phyloP scores from a whole-genome alignment of 2,329 filamentous ascomycete species.

The Fusarium dimerum region DNA sequence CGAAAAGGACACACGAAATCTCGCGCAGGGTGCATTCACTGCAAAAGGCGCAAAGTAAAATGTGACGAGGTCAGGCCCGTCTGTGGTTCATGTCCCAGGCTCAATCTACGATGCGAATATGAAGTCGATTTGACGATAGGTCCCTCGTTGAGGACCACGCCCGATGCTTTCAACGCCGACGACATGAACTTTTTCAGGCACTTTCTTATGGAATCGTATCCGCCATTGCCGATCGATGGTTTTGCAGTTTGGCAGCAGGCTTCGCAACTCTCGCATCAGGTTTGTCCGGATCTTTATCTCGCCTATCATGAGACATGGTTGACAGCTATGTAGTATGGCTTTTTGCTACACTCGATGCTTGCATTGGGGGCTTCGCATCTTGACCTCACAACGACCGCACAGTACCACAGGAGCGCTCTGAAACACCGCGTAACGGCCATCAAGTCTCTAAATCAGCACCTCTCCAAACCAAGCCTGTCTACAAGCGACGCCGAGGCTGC shows the following conservation, averaged over 20 bases:
- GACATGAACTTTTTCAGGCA: constrained; percentile 56
- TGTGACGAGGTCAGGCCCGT: constrained; percentile 39
- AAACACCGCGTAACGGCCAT: constrained; percentile 41
- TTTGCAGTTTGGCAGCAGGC: constrained; percentile 39
- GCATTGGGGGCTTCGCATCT: constrained; percentile 43
- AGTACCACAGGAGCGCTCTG: constrained; percentile 32
- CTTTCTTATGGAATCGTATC: constrained; percentile 49
- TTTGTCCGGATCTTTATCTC: constrained; percentile 8
- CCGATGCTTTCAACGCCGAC: constrained; percentile 38
- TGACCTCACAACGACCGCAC: constrained; percentile 23
- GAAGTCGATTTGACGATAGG: constrained; percentile 4
- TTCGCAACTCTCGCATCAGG: constrained; percentile 39
- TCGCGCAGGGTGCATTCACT: constrained; percentile 34
- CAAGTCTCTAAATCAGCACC: constrained; percentile 35
- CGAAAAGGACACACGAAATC: constrained; percentile 39
- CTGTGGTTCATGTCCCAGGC: constrained; percentile 38
- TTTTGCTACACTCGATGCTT: constrained; percentile 44
- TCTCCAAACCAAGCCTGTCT: constrained; percentile 31
- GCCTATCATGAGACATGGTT: constrained; percentile 9
- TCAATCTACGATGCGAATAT: constrained; percentile 40
- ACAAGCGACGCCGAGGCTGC: constrained; percentile 37
- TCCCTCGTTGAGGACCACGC: constrained; percentile 20
- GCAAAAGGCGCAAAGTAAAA: constrained; percentile 46
- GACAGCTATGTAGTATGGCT: constrained; percentile 32
- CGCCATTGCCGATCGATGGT: constrained; percentile 39